phyloP scores from a whole-genome alignment of 23 red algal genomes.

The Porphyridium purpureum region DNA sequence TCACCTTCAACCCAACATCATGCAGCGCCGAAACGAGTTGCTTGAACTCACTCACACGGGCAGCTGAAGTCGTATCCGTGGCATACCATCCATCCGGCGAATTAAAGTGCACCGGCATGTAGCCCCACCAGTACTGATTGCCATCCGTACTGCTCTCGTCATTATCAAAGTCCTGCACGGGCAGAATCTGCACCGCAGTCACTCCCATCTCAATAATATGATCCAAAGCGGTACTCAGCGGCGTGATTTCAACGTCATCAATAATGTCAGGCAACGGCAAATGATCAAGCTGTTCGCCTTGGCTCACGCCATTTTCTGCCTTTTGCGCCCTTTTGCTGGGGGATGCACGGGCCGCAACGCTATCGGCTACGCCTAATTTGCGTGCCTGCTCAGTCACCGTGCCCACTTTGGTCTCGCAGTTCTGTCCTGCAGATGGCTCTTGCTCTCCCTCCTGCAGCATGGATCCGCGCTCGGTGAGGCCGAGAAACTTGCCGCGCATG shows the following conservation, averaged over 20 bases:
- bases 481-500: constrained; percentile 54
- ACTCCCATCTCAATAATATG: constrained; percentile 69
- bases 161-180: constrained; percentile 81
- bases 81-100: constrained; percentile 83
- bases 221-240: constrained; percentile 31
- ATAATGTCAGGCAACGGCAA: too few species aligned
- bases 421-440: background rate
- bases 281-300: too few species aligned
- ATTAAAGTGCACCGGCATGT: constrained; percentile 86
- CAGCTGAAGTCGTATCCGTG: constrained; percentile 17
- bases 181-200: constrained; percentile 57
- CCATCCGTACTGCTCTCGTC: constrained; percentile 12
- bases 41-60: constrained; percentile 77
- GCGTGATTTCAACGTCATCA: constrained; percentile 1
- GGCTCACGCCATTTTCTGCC: too few species aligned
- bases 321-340: too few species aligned
- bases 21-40: constrained; percentile 46
- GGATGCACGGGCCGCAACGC: too few species aligned
- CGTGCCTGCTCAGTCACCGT: too few species aligned
- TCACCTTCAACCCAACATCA: constrained; percentile 52
- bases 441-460: background rate
- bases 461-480: constrained; percentile 33
- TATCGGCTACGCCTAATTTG: too few species aligned
- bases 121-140: constrained; percentile 83
- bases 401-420: too few species aligned